Conservation (phyloP, 441 rosid species). For the Cnidoscolus chayamansa region DNA sequence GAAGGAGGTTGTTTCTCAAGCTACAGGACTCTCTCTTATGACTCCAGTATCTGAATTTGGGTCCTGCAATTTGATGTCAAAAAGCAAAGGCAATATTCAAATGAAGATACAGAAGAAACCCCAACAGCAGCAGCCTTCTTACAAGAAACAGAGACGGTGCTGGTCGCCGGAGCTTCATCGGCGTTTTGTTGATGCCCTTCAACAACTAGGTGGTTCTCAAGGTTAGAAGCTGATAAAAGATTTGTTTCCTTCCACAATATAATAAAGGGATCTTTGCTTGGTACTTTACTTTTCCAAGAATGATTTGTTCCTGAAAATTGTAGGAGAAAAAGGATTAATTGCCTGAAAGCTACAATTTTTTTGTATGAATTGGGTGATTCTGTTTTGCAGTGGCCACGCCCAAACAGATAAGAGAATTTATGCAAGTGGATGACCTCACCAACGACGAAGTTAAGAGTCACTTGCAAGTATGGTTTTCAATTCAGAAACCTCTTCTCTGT, state of each 20-base stretch:
- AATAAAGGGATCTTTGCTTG: neutral
- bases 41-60: constrained; percentile 38
- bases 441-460: constrained; percentile 99
- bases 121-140: constrained; percentile 42
- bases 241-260: neutral
- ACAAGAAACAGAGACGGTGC: constrained; percentile 84
- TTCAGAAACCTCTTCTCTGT: neutral
- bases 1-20: constrained; percentile 49
- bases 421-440: constrained; percentile 89
- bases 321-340: neutral
- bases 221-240: constrained; percentile 36
- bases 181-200: constrained; percentile 71
- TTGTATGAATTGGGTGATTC: constrained; percentile 7
- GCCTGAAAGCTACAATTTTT: constrained; percentile 19
- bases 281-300: neutral
- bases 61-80: constrained; percentile 21
- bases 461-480: constrained; percentile 56
- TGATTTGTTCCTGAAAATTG: neutral
- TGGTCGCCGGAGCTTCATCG: constrained; percentile 95
- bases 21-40: constrained; percentile 46
- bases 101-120: constrained; percentile 33
- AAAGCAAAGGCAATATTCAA: constrained; percentile 20
- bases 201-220: constrained; percentile 83
- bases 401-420: constrained; percentile 83
- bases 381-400: constrained; percentile 74